These are phyloP conservation scores for Castanopsis chinensis DNA, from an alignment of 306 rosid genomes.

Conservation along the genomic window DNA sequence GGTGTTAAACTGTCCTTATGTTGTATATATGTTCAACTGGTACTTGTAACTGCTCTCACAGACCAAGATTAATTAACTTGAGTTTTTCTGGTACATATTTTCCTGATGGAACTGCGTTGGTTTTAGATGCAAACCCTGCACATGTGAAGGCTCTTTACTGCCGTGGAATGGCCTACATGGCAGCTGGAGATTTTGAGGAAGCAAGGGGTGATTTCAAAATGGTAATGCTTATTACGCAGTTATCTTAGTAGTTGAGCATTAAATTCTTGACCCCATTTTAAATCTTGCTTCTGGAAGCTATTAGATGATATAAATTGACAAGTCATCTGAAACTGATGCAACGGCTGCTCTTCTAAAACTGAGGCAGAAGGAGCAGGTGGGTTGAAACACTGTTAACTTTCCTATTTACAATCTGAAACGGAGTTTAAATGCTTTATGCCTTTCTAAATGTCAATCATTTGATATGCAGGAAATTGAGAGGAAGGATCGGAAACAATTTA, in stretches of 20 bases:
- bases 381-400: constrained; percentile 15
- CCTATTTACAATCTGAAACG: not conserved
- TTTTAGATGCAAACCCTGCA: constrained; percentile 87
- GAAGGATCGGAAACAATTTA: constrained; percentile 77
- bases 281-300: constrained; percentile 15
- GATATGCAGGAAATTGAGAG: constrained; percentile 69
- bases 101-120: constrained; percentile 43
- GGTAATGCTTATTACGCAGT: constrained; percentile 34
- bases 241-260: not conserved
- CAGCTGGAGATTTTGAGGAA: constrained; percentile 84
- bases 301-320: constrained; percentile 80
- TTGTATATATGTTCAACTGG: not conserved
- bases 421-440: not conserved
- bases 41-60: not conserved
- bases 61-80: not conserved
- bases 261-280: constrained; percentile 3
- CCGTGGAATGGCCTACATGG: constrained; percentile 95
- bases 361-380: constrained; percentile 78
- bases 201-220: constrained; percentile 73
- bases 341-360: constrained; percentile 78
- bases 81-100: constrained; percentile 11
- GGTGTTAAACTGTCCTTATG: not conserved
- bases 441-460: constrained; percentile 6
- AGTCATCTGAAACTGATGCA: constrained; percentile 73
- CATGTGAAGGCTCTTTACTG: constrained; percentile 93